Percentiles rank a stretch among this genome's conserved stretches.
Conservation (phyloP, 768 basidiomycete genomes). For the Lactifluus volemus region DNA sequence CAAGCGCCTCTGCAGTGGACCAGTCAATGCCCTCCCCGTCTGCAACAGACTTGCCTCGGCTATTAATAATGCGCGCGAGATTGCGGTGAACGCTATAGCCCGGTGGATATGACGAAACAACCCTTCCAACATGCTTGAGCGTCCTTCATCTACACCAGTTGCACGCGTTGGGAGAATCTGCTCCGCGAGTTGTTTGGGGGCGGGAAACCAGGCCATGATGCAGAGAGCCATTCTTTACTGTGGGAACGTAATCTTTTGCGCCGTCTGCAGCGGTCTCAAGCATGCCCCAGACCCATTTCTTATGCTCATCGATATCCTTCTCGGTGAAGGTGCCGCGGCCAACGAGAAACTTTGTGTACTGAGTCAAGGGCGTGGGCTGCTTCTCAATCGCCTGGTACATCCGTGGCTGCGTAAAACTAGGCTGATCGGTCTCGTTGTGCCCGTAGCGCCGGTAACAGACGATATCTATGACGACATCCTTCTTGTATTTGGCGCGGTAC, state of each 20-base stretch:
- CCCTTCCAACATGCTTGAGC: slow-evolving; percentile 78
- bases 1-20: slow-evolving; percentile 97
- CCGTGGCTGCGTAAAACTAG: slow-evolving; percentile 94
- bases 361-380: slow-evolving; percentile 84
- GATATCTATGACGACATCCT: slow-evolving; percentile 96
- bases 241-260: slow-evolving; percentile 92
- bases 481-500: slow-evolving; percentile 97
- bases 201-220: slow-evolving; percentile 98
- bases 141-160: slow-evolving; percentile 71
- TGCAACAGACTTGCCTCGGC: slow-evolving; percentile 83
- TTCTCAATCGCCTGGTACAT: slow-evolving; percentile 98
- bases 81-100: slow-evolving; percentile 88
- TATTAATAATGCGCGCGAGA: slow-evolving; percentile 82
- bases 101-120: slow-evolving; percentile 77
- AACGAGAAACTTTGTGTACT: slow-evolving; percentile 87
- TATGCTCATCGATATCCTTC: slow-evolving; percentile 95
- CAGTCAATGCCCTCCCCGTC: slow-evolving; percentile 93
- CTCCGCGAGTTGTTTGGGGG: slow-evolving; percentile 91
- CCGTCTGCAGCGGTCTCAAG: slow-evolving; percentile 92
- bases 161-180: slow-evolving; percentile 82
- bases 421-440: slow-evolving; percentile 99
- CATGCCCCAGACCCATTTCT: slow-evolving; percentile 99
- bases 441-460: slow-evolving; percentile 98
- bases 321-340: slow-evolving; percentile 91
- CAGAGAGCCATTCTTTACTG: slow-evolving; percentile 97